Base-by-base conservation (phyloP, 495 filamentous ascomycete species). In the Trichoderma erinaceum region DNA sequence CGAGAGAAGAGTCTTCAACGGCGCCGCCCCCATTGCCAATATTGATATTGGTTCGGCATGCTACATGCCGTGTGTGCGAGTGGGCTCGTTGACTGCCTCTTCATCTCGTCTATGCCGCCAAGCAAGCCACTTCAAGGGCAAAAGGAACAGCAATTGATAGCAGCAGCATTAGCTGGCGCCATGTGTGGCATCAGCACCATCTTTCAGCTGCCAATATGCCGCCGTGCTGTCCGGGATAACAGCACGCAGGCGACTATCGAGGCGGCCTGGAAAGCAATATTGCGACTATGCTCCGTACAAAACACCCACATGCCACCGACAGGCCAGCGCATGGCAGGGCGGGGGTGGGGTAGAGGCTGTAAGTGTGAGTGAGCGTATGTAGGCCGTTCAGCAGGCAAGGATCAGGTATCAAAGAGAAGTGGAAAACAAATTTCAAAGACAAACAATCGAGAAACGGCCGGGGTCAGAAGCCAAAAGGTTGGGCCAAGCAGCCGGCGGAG, bases 191-290 rank as follows among this genome's bases (percentile, higher is more conserved):
- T 52, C 48, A 52, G 48, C 48, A 23, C 48, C 16, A n/a, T 52
- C 48, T 52, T 61, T 61, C 56, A 61, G 56, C 56, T 61, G 27
- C 50, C 50, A 56, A 6, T n/a, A n/a, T n/a, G 50, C 50, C 50
- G 18, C 50, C 18, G 5, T 21, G 4, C 50, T 7, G 23, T 6
- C 56, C 56, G 56, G 18, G 7, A 3, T 2, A 15, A 48, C 44
- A 61, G 23, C 23, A 32, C 29, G 4, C 29, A 29, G 29, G 27
- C 23, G 12, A 16, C 27, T 29, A 29, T 61, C 27, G 25, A 29
- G 2, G 8, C 27, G 27, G 56, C 56, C 56, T 8, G 12, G 23
- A 61, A 61, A 32, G 25, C 56, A 61, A 61, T 61, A 61, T 29
- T 61, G 27, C 56, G 48, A 52, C 48, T n/a, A 7, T 18, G 18